These are phyloP conservation scores for Cymbidium sinense DNA, from an alignment of 106 monocot species.

Conservation along the genomic window DNA sequence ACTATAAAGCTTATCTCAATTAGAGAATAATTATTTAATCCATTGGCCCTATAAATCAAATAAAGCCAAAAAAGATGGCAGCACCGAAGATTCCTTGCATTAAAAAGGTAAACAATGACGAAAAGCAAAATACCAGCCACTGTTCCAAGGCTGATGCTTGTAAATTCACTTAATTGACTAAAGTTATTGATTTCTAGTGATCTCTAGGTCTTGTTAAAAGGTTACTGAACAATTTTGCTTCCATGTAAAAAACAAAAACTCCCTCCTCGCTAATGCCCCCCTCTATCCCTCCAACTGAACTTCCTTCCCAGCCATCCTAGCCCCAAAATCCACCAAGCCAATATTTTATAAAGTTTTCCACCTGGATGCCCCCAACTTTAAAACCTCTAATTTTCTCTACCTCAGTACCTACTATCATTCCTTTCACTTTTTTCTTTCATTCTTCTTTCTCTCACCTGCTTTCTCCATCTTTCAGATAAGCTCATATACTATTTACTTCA, in stretches of 20 bases:
- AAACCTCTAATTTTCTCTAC: slow-evolving; percentile 19
- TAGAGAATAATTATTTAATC: neutral
- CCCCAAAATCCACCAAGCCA: slow-evolving; percentile 21
- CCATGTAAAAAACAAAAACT: neutral
- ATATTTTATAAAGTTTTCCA: slow-evolving; percentile 31
- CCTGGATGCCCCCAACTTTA: slow-evolving; percentile 25
- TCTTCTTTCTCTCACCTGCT: slow-evolving; percentile 42
- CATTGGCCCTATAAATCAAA: neutral
- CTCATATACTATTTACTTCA: slow-evolving; percentile 46
- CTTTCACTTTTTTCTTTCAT: slow-evolving; percentile 76
- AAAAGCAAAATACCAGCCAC: neutral
- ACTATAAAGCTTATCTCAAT: neutral
- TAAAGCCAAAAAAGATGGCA: neutral
- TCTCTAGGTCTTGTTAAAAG: no score
- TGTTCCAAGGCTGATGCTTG: neutral
- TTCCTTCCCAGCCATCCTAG: slow-evolving; percentile 6
- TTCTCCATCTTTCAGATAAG: slow-evolving; percentile 62
- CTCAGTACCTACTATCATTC: slow-evolving; percentile 63
- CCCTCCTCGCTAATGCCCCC: neutral
- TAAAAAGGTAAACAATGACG: neutral
- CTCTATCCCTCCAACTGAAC: neutral
- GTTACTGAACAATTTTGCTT: no score
- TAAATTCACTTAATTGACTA: neutral
- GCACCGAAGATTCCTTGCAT: neutral
- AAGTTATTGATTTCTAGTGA: neutral